Evolutionary conservation across 2,329 filamentous ascomycete genomes (phyloP), one percentile per base, ranked within the genome.

Genomic region (Dryadomyces quercivorus): DNA sequence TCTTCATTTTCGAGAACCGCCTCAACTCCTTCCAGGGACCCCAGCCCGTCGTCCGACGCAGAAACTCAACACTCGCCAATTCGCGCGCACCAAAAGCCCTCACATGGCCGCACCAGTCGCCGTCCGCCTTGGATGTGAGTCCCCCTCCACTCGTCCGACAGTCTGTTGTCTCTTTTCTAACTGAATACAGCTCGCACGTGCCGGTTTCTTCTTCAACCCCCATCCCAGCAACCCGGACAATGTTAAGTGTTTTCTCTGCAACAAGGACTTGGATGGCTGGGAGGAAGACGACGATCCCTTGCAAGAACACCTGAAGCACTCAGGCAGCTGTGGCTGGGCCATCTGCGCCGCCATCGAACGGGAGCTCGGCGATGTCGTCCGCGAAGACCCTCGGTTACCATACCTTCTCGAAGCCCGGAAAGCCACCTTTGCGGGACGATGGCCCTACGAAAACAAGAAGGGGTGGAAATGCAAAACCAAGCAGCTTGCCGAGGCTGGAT

Each of bases 401-500:
- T 73, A 76, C 54, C 85, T 97, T 76, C 71, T 84, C 43, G 81
- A 85, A 50, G 92, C 92, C 31, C 81, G 93, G 61, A 83, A 81
- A 64, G 82, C 82, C 21, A 98, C 93, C 0, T 98, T 97, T 69
- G 80, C 75, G n/a, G 79, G 80, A 15, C 76, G 77, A 61, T 98
- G 93, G 93, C 90, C 91, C 0, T 88, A 98, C 62, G 91, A 98
- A 60, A 75, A 75, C 2, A 95, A 93, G 71, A 84, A 84, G 64
- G 88, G 86, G 6, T 95, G 90, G 90, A 83, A 87, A 59, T 94
- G 88, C 72, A 94, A 93, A 68, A 84, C 81, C 0, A 86, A 93
- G 61, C 91, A 93, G 83, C 84, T 97, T 72, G 88, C 88, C 38
- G 88, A 92, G 60, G 88, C 89, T 31, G 93, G 93, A 12, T 98